phyloP scores from a whole-genome alignment of 129 eudicot genomes.

The Flaveria ramosissima region DNA sequence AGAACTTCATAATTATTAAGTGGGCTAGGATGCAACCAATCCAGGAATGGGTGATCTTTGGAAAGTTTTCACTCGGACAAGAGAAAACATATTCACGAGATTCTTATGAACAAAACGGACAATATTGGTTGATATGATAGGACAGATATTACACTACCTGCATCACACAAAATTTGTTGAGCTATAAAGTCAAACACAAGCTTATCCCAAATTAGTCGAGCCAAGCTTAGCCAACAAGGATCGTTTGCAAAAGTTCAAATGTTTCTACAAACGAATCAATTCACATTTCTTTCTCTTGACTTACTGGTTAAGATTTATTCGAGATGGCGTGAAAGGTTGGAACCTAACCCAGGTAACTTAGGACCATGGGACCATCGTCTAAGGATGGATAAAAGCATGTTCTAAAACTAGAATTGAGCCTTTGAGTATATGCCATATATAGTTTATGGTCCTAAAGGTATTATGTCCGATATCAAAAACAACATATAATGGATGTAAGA shows the following conservation, averaged over 20 bases:
- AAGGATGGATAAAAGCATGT: conserved; percentile 19
- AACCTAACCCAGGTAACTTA: conserved; percentile 10
- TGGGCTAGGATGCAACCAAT: too few species aligned
- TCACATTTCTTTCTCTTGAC: neutral
- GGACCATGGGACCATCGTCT: conserved; percentile 29
- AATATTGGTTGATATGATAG: too few species aligned
- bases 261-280: neutral
- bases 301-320: neutral
- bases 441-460: conserved; percentile 24
- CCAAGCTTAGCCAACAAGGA: neutral
- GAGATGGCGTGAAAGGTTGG: conserved; percentile 2
- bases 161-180: too few species aligned
- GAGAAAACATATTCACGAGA: too few species aligned
- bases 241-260: conserved; percentile 3
- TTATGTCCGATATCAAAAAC: neutral
- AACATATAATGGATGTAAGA: neutral
- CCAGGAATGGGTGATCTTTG: too few species aligned
- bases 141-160: too few species aligned
- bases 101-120: too few species aligned
- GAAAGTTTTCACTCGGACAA: too few species aligned
- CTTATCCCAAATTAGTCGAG: neutral
- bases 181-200: too few species aligned
- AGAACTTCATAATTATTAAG: too few species aligned
- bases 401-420: conserved; percentile 11
- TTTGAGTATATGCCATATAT: conserved; percentile 26